Evolutionary conservation across 1,284 basidiomycete species (phyloP).

Genomic region (Coniferiporia weirii): DNA sequence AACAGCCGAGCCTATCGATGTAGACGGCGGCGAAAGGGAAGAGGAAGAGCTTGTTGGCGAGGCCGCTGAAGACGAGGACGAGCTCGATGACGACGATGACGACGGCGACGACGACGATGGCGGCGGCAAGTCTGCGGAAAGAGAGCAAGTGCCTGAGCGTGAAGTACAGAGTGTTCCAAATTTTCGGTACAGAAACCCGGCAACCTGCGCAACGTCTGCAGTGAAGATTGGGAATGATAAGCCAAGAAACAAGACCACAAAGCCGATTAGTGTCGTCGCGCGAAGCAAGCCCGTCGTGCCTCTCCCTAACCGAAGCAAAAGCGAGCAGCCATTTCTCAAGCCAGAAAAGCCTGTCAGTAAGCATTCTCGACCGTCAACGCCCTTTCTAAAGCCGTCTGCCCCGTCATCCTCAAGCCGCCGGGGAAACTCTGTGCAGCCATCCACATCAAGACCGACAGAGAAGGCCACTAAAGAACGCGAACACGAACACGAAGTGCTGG

Average conservation of each 20-base stretch:
- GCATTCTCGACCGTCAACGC: not conserved
- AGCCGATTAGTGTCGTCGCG: constrained; percentile 5
- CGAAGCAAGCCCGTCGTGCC: not conserved
- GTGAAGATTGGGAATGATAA: constrained; percentile 14
- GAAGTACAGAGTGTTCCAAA: constrained; percentile 6
- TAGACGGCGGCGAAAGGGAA: constrained; percentile 32
- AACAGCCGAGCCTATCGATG: constrained; percentile 15
- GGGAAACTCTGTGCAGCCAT: not conserved
- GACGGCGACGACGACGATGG: not conserved
- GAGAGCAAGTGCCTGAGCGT: not conserved
- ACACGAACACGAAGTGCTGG: constrained; percentile 22
- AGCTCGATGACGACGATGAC: constrained; percentile 4
- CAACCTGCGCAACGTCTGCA: not conserved
- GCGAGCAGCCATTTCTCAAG: constrained; percentile 4
- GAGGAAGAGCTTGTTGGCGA: constrained; percentile 20
- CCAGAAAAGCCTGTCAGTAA: not conserved
- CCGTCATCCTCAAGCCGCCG: not conserved
- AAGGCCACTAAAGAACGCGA: not conserved
- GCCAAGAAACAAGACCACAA: constrained; percentile 2
- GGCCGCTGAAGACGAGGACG: constrained; percentile 7
- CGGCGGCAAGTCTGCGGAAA: not conserved
- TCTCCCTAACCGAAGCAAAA: constrained; percentile 6
- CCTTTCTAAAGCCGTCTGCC: not conserved
- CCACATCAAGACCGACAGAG: not conserved
- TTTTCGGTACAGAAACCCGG: constrained; percentile 5